Conservation (phyloP, 768 basidiomycete genomes). For the Pleurotus giganteus region DNA sequence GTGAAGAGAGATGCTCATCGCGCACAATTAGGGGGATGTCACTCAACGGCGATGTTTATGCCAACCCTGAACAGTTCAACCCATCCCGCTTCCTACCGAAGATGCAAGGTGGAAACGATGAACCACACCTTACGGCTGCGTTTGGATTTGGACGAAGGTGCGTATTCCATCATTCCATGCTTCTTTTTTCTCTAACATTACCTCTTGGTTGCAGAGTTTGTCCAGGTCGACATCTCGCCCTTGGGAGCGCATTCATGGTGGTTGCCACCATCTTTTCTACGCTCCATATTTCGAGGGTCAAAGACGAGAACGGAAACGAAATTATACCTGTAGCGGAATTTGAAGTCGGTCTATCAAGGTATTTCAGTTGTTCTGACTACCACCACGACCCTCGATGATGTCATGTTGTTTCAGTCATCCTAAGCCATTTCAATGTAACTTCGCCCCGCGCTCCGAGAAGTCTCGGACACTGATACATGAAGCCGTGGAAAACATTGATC, state of each 20-base stretch:
- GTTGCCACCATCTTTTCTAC: constrained; percentile 41
- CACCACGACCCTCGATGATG: background rate
- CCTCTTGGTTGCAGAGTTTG: constrained; percentile 36
- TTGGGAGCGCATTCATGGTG: constrained; percentile 42
- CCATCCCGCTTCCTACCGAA: background rate
- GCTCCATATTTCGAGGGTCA: constrained; percentile 39
- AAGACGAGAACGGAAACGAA: constrained; percentile 38
- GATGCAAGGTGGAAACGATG: background rate
- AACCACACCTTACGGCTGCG: background rate
- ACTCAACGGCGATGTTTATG: constrained; percentile 17
- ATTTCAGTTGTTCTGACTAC: constrained; percentile 16
- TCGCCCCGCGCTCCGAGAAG: constrained; percentile 40
- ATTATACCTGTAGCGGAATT: constrained; percentile 38
- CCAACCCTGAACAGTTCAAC: background rate
- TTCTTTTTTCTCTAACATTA: background rate
- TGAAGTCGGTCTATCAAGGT: constrained; percentile 45
- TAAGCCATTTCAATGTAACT: constrained; percentile 44
- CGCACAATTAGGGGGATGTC: background rate
- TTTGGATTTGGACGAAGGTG: constrained; percentile 8
- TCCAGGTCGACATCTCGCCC: constrained; percentile 53
- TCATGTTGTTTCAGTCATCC: constrained; percentile 38
- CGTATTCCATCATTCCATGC: constrained; percentile 1
- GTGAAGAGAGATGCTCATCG: background rate
- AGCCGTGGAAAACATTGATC: too few relatives aligned
- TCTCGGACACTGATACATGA: too few relatives aligned